Conservation (phyloP, 2,329 filamentous ascomycete genomes). For the Westerdykella sp. region DNA sequence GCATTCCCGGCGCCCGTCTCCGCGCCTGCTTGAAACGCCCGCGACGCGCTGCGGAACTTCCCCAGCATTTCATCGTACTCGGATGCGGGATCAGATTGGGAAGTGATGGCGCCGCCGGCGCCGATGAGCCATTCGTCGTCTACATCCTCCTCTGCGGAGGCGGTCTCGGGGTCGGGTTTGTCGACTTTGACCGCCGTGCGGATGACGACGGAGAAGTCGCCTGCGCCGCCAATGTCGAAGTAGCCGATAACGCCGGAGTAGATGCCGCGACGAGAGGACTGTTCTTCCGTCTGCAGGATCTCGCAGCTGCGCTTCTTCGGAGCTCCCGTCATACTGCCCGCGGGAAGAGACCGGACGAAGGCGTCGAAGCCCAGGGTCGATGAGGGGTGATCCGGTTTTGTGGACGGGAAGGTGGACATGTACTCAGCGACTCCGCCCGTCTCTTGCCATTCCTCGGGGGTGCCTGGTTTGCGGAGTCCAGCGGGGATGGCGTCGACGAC, state of each 20-base stretch:
- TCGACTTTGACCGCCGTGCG: slow-evolving; percentile 61
- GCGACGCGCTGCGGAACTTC: slow-evolving; percentile 36
- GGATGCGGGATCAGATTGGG: slow-evolving; percentile 68
- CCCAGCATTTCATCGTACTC: slow-evolving; percentile 82
- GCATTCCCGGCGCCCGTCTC: background rate
- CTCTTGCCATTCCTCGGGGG: slow-evolving; percentile 29
- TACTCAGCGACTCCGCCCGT: slow-evolving; percentile 13
- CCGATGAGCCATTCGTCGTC: slow-evolving; percentile 72
- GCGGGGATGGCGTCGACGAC: slow-evolving; percentile 62
- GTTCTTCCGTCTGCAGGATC: slow-evolving; percentile 66
- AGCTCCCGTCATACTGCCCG: slow-evolving; percentile 93
- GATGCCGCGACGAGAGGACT: slow-evolving; percentile 57
- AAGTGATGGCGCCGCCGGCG: slow-evolving; percentile 85
- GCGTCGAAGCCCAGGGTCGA: slow-evolving; percentile 64
- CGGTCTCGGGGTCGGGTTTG: background rate
- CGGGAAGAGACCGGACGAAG: slow-evolving; percentile 70
- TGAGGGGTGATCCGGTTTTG: slow-evolving; percentile 1
- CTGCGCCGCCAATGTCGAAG: slow-evolving; percentile 75
- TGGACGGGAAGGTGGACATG: slow-evolving; percentile 14
- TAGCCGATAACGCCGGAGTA: slow-evolving; percentile 91
- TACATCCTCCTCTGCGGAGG: background rate
- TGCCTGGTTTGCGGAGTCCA: slow-evolving; percentile 18
- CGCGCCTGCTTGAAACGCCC: slow-evolving; percentile 17
- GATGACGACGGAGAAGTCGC: slow-evolving; percentile 90
- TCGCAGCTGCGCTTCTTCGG: slow-evolving; percentile 91